phyloP scores from a whole-genome alignment of 177 flowering plant species.

The Telopea speciosissima region DNA sequence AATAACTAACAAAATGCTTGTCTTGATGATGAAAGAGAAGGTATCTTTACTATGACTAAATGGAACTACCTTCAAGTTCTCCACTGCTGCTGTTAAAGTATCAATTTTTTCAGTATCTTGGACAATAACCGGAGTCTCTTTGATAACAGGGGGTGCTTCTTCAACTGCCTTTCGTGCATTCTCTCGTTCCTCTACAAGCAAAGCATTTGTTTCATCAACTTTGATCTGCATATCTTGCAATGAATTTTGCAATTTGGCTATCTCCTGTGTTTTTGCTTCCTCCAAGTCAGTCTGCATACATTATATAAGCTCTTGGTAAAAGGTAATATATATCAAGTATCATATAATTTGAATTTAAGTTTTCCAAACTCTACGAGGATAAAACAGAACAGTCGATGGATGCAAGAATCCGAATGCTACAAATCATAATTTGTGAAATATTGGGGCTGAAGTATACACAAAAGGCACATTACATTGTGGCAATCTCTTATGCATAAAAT shows the following conservation, averaged over 20 bases:
- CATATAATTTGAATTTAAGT: neutral
- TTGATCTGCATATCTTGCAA: constrained; percentile 70
- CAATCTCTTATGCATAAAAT: neutral
- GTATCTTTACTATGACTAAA: neutral
- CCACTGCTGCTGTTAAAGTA: constrained; percentile 60
- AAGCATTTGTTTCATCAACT: constrained; percentile 74
- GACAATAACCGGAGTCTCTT: constrained; percentile 84
- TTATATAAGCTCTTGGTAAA: constrained; percentile 12
- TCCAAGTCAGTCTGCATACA: constrained; percentile 83
- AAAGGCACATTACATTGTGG: neutral
- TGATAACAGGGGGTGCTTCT: constrained; percentile 90
- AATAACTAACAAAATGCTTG: too few relatives aligned
- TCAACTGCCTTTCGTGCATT: constrained; percentile 75
- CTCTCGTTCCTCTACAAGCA: constrained; percentile 66
- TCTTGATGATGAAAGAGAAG: neutral
- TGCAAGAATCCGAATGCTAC: neutral
- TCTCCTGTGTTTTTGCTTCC: constrained; percentile 87
- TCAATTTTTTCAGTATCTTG: constrained; percentile 77
- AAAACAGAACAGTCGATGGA: neutral
- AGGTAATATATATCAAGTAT: constrained; percentile 2
- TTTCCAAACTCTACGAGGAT: neutral
- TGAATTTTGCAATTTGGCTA: constrained; percentile 56
- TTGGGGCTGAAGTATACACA: neutral
- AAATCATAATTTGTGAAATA: neutral
- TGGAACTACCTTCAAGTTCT: constrained; percentile 61